A percentile compares a stretch with the other conserved stretches of the same genome.
Conservation (phyloP, 257 asterid species). For the Thymus mandschuricus region DNA sequence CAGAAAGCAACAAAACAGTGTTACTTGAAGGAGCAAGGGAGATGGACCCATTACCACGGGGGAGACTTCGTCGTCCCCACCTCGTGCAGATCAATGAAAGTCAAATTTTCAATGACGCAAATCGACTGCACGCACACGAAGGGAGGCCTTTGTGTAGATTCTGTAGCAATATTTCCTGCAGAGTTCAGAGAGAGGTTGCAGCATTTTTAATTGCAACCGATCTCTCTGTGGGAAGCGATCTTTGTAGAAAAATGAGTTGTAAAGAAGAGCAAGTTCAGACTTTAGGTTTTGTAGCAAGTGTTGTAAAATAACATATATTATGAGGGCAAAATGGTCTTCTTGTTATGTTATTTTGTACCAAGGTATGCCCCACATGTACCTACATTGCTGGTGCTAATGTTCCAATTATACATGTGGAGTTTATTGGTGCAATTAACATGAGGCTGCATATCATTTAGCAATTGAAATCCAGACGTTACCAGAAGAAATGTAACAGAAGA, state of each 20-base stretch:
- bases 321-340: background rate
- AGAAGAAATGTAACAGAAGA: background rate
- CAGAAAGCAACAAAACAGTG: slow-evolving; percentile 78
- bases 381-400: background rate
- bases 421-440: background rate
- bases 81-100: slow-evolving; percentile 46
- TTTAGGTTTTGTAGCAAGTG: slow-evolving; percentile 1
- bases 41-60: slow-evolving; percentile 68
- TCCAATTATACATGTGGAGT: background rate
- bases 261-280: background rate
- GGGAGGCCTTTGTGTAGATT: slow-evolving; percentile 93
- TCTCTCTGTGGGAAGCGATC: slow-evolving; percentile 30
- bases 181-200: slow-evolving; percentile 64
- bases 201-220: slow-evolving; percentile 54
- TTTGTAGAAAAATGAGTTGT: slow-evolving; percentile 23
- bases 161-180: slow-evolving; percentile 69
- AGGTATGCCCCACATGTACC: background rate
- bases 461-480: background rate
- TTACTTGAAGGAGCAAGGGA: slow-evolving; percentile 74
- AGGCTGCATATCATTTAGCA: background rate
- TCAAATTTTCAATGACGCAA: slow-evolving; percentile 88
- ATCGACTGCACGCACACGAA: slow-evolving; percentile 93
- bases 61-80: slow-evolving; percentile 69
- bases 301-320: background rate
- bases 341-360: background rate